Conservation (phyloP, 139 green algal species). For the Picochlorum sp. region DNA sequence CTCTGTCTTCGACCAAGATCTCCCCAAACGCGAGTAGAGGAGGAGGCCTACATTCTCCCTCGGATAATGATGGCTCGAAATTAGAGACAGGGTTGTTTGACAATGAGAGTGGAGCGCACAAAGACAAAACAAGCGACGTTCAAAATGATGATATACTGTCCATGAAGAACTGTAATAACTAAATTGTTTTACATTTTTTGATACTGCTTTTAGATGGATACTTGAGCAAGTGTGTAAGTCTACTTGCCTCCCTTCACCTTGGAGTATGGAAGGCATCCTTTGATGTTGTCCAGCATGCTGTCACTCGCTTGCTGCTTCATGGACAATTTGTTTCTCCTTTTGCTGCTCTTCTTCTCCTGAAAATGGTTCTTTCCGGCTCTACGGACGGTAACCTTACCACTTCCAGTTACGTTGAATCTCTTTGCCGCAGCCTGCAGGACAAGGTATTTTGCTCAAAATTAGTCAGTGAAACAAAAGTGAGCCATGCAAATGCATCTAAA, state of each 20-base stretch:
- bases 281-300: constrained; percentile 22
- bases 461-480: neutral
- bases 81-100: no score
- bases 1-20: no score
- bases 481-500: constrained; percentile 10
- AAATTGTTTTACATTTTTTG: no score
- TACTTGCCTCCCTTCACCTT: constrained; percentile 2
- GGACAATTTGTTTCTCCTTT: constrained; percentile 21
- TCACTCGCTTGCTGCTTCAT: constrained; percentile 19
- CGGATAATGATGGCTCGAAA: no score
- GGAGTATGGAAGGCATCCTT: constrained; percentile 27
- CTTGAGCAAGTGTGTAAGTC: no score
- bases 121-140: no score
- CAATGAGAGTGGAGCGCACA: no score
- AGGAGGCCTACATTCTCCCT: no score
- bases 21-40: no score
- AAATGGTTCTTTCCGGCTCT: constrained; percentile 83
- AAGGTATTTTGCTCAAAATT: neutral
- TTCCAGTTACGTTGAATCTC: constrained; percentile 73
- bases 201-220: no score
- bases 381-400: constrained; percentile 69
- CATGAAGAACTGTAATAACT: no score
- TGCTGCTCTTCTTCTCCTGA: constrained; percentile 71
- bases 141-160: no score
- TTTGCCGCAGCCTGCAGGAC: constrained; percentile 53